Evolutionary conservation across 495 filamentous ascomycete species (phyloP).

Genomic region (Podospora tetraspora): DNA sequence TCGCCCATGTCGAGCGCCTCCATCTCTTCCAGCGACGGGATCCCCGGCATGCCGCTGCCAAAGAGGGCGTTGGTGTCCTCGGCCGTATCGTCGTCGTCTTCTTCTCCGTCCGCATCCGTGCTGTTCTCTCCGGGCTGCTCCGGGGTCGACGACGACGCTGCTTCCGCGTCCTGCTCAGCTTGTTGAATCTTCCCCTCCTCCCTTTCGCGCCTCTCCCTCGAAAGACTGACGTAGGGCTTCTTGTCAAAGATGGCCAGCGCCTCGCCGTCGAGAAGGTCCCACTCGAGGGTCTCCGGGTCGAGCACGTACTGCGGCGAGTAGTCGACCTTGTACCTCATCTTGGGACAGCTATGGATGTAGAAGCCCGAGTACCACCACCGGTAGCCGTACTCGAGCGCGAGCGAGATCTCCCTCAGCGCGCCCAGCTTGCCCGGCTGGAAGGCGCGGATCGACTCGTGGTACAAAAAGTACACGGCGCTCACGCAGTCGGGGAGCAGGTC

Average conservation of each 20-base stretch:
- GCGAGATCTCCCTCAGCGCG: slow-evolving; percentile 75
- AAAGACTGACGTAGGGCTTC: slow-evolving; percentile 64
- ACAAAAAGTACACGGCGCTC: slow-evolving; percentile 92
- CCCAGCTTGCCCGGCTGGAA: slow-evolving; percentile 85
- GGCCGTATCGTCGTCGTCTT: slow-evolving; percentile 31
- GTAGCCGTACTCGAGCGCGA: slow-evolving; percentile 72
- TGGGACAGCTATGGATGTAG: slow-evolving; percentile 48
- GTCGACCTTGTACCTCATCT: slow-evolving; percentile 75
- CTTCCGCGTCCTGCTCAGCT: too few species aligned
- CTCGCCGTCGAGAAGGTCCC: slow-evolving; percentile 69
- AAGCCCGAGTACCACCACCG: slow-evolving; percentile 51
- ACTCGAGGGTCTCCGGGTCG: slow-evolving; percentile 68
- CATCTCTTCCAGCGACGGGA: slow-evolving; percentile 61
- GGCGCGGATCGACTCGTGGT: slow-evolving; percentile 74
- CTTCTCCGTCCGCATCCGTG: slow-evolving; percentile 1
- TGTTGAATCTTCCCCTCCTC: neutral
- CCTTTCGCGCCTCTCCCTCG: slow-evolving; percentile 37
- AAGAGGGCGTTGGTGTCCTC: slow-evolving; percentile 57
- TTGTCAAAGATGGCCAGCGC: slow-evolving; percentile 57
- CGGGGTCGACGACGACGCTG: neutral
- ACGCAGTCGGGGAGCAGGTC: slow-evolving; percentile 83
- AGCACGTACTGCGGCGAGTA: slow-evolving; percentile 80
- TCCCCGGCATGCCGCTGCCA: slow-evolving; percentile 67
- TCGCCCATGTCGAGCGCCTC: slow-evolving; percentile 56
- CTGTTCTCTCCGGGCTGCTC: neutral